A percentile compares a stretch with the other conserved stretches of the same genome.
These are phyloP conservation scores for Paracorniculantispora psalliotae DNA, from an alignment of 2,329 filamentous ascomycete genomes.

Conservation along the genomic window DNA sequence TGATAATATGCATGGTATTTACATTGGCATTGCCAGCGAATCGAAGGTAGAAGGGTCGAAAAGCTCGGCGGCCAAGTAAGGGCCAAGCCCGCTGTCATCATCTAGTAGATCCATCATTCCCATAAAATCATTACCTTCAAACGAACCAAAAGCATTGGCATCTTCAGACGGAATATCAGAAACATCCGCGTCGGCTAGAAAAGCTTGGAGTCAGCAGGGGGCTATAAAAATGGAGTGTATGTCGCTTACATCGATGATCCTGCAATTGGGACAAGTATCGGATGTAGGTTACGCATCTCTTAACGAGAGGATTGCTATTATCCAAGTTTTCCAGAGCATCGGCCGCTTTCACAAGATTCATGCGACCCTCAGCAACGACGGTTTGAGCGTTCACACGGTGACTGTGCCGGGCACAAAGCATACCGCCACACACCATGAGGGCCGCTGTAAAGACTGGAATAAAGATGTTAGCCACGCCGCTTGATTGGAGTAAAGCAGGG, in stretches of 20 bases:
- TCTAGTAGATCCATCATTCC: slow-evolving; percentile 7
- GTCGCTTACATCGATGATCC: slow-evolving; percentile 4
- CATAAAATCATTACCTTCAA: neutral
- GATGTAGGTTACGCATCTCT: slow-evolving; percentile 12
- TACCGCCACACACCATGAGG: slow-evolving; percentile 5
- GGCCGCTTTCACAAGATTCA: slow-evolving; percentile 1
- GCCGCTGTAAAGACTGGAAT: slow-evolving; percentile 8
- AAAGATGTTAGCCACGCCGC: neutral
- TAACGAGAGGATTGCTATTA: slow-evolving; percentile 1
- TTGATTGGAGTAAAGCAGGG: too few relatives aligned
- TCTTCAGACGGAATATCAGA: neutral
- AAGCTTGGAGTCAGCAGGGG: neutral
- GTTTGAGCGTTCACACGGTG: neutral
- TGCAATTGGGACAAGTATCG: slow-evolving; percentile 7
- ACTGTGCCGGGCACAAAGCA: slow-evolving; percentile 10
- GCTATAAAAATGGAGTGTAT: too few relatives aligned
- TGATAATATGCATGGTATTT: slow-evolving; percentile 6
- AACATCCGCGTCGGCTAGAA: neutral
- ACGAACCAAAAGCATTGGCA: neutral
- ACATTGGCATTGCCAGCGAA: neutral
- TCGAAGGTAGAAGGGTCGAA: slow-evolving; percentile 5
- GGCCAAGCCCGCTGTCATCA: slow-evolving; percentile 5
- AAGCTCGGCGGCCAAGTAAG: slow-evolving; percentile 6
- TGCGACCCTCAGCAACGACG: neutral
- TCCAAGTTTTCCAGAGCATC: slow-evolving; percentile 11